Percentiles rank a stretch among this genome's conserved stretches.
Conservation (phyloP, 495 filamentous ascomycete species). For the Neurospora sp. region DNA sequence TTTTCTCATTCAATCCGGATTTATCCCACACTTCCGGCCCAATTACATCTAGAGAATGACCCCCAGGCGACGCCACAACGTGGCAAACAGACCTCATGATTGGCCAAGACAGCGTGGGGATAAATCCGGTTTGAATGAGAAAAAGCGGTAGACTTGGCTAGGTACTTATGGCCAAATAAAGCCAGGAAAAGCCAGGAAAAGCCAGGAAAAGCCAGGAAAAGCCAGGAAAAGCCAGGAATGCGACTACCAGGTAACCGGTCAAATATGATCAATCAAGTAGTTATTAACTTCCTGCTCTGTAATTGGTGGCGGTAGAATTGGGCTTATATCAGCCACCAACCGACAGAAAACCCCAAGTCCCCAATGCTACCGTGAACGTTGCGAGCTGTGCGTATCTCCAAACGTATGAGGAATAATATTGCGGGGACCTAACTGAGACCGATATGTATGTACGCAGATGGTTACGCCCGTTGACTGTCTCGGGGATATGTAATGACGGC, state of each 20-base stretch:
- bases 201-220: background rate
- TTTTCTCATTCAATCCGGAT: too few relatives aligned
- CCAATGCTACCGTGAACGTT: background rate
- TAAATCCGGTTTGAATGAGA: too few relatives aligned
- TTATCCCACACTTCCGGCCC: too few relatives aligned
- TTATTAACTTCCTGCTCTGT: background rate
- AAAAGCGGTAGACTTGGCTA: background rate
- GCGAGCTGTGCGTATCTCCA: background rate
- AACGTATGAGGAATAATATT: too few relatives aligned
- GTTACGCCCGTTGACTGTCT: background rate
- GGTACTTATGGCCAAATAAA: background rate
- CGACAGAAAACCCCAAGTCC: background rate
- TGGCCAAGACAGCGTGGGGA: too few relatives aligned
- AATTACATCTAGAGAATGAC: too few relatives aligned
- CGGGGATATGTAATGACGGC: background rate
- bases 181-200: background rate
- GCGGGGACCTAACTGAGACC: background rate
- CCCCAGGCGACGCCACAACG: too few relatives aligned
- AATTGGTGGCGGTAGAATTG: background rate
- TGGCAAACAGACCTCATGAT: too few relatives aligned
- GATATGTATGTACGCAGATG: background rate
- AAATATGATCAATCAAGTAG: background rate
- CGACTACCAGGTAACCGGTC: background rate
- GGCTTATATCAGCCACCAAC: background rate
- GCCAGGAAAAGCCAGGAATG: background rate